Percentiles rank a stretch among this genome's conserved stretches.
phyloP scores from a whole-genome alignment of 257 asterid genomes.

The Salvia rosmarinus region DNA sequence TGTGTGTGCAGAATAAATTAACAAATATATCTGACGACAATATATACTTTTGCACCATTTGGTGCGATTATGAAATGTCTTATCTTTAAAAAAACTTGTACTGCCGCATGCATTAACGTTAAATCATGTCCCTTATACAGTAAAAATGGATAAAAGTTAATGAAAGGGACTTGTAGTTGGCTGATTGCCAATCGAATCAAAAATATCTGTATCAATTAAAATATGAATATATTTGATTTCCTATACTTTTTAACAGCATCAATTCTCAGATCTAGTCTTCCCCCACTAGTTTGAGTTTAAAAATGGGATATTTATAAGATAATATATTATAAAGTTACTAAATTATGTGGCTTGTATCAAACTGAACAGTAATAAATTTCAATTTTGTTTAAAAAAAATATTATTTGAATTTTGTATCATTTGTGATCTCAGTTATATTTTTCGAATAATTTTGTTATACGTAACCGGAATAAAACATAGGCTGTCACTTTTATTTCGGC shows the following conservation, averaged over 20 bases:
- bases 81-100: neutral
- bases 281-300: neutral
- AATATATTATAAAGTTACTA: too few species aligned
- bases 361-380: too few species aligned
- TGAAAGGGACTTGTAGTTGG: slow-evolving; percentile 37
- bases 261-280: neutral
- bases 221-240: too few species aligned
- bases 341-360: too few species aligned
- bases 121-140: slow-evolving; percentile 42
- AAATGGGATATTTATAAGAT: too few species aligned
- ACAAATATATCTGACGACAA: slow-evolving; percentile 19
- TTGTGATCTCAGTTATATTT: too few species aligned
- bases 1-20: slow-evolving; percentile 24
- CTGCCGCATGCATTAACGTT: slow-evolving; percentile 37
- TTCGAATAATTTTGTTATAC: too few species aligned
- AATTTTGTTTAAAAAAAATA: too few species aligned
- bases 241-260: neutral
- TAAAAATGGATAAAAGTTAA: slow-evolving; percentile 35
- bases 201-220: neutral
- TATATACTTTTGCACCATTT: slow-evolving; percentile 4
- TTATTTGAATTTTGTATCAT: too few species aligned
- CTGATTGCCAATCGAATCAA: slow-evolving; percentile 16
- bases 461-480: too few species aligned
- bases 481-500: too few species aligned
- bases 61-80: slow-evolving; percentile 18